A percentile compares a stretch with the other conserved stretches of the same genome.
These are phyloP conservation scores for Dictyostelium firmibasis DNA, from an alignment of 78 protist species.

Conservation along the genomic window DNA sequence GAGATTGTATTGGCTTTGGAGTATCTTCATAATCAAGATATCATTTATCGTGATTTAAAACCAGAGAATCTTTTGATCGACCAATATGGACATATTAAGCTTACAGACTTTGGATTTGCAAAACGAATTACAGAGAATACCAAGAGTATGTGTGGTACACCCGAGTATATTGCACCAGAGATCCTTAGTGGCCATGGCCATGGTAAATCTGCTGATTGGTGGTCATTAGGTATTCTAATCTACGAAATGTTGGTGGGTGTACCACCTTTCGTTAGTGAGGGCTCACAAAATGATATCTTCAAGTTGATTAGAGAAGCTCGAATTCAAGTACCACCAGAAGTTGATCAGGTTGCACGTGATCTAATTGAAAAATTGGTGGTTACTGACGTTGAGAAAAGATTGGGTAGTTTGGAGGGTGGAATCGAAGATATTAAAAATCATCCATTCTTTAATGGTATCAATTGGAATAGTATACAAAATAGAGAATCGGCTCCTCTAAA, in stretches of 20 bases:
- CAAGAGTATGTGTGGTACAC: constrained; percentile 91
- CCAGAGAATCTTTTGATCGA: constrained; percentile 86
- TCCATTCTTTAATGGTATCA: constrained; percentile 44
- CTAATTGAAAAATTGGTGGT: constrained; percentile 62
- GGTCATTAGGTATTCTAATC: constrained; percentile 92
- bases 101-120: constrained; percentile 88
- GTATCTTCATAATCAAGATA: constrained; percentile 65
- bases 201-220: constrained; percentile 95
- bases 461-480: constrained; percentile 40
- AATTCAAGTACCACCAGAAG: constrained; percentile 32
- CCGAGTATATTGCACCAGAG: constrained; percentile 94
- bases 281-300: constrained; percentile 42
- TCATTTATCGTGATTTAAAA: too few relatives aligned
- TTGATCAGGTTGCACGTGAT: constrained; percentile 32
- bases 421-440: constrained; percentile 57
- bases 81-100: constrained; percentile 79
- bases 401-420: constrained; percentile 48
- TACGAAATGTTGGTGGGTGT: constrained; percentile 93
- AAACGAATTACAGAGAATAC: constrained; percentile 67
- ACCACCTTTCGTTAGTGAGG: constrained; percentile 65
- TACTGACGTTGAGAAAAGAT: constrained; percentile 32
- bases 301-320: constrained; percentile 32
- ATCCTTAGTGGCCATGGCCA: constrained; percentile 84
- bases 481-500: not conserved
- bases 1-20: too few relatives aligned